These are phyloP conservation scores for Talaromyces marneffei DNA, from an alignment of 2,329 filamentous ascomycete species.

Conservation along the genomic window DNA sequence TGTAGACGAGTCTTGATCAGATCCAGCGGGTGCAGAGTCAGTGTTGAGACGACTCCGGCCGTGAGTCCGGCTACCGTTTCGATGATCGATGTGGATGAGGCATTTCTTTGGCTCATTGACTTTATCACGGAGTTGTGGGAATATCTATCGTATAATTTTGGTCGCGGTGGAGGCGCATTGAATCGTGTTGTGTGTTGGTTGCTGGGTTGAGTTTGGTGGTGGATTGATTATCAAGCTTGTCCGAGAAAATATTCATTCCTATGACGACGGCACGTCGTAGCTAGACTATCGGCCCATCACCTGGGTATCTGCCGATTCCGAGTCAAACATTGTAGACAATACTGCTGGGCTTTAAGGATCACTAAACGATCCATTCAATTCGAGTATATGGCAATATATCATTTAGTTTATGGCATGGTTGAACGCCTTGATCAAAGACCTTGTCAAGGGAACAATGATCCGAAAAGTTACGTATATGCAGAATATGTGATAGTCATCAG, in stretches of 20 bases:
- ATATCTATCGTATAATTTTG: neutral
- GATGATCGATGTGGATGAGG: constrained; percentile 68
- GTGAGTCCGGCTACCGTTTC: constrained; percentile 87
- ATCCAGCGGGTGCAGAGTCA: constrained; percentile 86
- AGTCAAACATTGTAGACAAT: neutral
- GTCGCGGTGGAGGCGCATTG: neutral
- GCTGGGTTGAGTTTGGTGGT: neutral
- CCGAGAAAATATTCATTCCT: neutral
- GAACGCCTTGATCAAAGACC: neutral
- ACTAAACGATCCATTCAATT: no score
- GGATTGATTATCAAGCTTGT: neutral
- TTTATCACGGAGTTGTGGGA: neutral
- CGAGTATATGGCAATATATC: neutral
- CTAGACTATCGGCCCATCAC: neutral
- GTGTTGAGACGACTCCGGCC: constrained; percentile 78
- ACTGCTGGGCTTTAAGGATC: no score
- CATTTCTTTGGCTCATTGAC: constrained; percentile 44
- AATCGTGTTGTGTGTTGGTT: neutral
- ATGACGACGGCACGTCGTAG: neutral
- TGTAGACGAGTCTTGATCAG: constrained; percentile 95
- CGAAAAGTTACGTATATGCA: neutral
- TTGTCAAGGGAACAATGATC: neutral
- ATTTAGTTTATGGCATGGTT: neutral
- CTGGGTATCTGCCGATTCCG: neutral
- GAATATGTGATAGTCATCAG: neutral